Percentiles rank a stretch among this genome's conserved stretches.
Evolutionary conservation across 352 stramenopile species (phyloP).

Genomic region (Pythium utonaiense): DNA sequence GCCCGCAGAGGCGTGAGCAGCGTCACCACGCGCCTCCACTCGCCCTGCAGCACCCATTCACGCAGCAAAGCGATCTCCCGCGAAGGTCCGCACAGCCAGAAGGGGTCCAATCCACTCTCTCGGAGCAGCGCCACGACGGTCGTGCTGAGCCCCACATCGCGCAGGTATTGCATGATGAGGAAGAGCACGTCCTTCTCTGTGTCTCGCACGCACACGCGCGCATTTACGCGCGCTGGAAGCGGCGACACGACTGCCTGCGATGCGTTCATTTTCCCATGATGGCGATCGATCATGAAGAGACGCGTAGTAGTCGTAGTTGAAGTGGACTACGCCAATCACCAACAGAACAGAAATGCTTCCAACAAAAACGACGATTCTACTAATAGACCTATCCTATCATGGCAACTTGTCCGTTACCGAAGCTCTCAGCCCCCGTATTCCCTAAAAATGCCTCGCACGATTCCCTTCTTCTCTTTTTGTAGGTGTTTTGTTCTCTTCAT

Average conservation of each 20-base stretch:
- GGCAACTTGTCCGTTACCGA: background rate
- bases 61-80: constrained; percentile 46
- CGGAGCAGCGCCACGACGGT: constrained; percentile 44
- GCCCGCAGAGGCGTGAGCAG: constrained; percentile 36
- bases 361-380: background rate
- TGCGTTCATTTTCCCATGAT: background rate
- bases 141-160: constrained; percentile 30
- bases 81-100: constrained; percentile 52
- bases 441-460: background rate
- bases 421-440: background rate
- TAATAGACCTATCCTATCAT: background rate
- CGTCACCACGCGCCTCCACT: constrained; percentile 33
- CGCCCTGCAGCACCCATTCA: constrained; percentile 47
- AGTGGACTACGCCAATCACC: constrained; percentile 1
- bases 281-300: background rate
- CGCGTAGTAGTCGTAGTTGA: background rate
- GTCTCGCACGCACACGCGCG: constrained; percentile 8
- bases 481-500: background rate
- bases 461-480: background rate
- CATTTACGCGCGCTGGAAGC: background rate
- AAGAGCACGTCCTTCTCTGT: constrained; percentile 39
- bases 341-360: background rate
- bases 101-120: constrained; percentile 51
- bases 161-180: constrained; percentile 48
- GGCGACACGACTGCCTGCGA: background rate